phyloP scores from a whole-genome alignment of 2,329 filamentous ascomycete genomes.

The Reticulascus tulasneorum region DNA sequence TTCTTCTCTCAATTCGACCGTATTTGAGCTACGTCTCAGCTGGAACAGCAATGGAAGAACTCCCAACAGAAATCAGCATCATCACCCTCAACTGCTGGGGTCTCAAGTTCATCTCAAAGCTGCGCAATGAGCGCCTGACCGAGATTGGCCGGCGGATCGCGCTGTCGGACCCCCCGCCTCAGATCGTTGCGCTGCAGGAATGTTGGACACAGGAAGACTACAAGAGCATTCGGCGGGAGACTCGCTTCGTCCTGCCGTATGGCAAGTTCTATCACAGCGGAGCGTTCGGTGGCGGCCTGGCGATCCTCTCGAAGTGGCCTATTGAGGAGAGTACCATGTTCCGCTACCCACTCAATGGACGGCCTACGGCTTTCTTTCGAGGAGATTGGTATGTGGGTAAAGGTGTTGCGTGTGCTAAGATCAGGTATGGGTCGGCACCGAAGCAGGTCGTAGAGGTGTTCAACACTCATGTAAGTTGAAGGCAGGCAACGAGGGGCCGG shows the following conservation, averaged over 20 bases:
- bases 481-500: no score
- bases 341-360: slow-evolving; percentile 84
- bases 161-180: slow-evolving; percentile 60
- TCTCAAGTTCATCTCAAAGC: slow-evolving; percentile 77
- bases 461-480: slow-evolving; percentile 73
- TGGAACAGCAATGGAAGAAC: slow-evolving; percentile 20
- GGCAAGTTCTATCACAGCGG: slow-evolving; percentile 92
- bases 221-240: slow-evolving; percentile 69
- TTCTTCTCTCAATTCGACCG: not conserved
- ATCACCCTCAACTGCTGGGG: slow-evolving; percentile 97
- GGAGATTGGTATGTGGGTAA: slow-evolving; percentile 98
- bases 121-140: slow-evolving; percentile 70
- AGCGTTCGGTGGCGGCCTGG: slow-evolving; percentile 84
- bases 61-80: slow-evolving; percentile 64
- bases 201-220: slow-evolving; percentile 90
- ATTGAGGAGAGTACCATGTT: slow-evolving; percentile 87
- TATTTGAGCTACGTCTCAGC: not conserved
- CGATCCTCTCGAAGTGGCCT: slow-evolving; percentile 86
- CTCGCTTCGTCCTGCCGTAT: slow-evolving; percentile 72
- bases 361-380: slow-evolving; percentile 88
- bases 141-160: slow-evolving; percentile 84
- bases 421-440: slow-evolving; percentile 62
- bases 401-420: slow-evolving; percentile 78
- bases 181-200: slow-evolving; percentile 92
- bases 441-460: slow-evolving; percentile 82